Percentiles rank a stretch among this genome's conserved stretches.
Conservation (phyloP, 202 grass and related monocot genomes). For the Panicum hallii region DNA sequence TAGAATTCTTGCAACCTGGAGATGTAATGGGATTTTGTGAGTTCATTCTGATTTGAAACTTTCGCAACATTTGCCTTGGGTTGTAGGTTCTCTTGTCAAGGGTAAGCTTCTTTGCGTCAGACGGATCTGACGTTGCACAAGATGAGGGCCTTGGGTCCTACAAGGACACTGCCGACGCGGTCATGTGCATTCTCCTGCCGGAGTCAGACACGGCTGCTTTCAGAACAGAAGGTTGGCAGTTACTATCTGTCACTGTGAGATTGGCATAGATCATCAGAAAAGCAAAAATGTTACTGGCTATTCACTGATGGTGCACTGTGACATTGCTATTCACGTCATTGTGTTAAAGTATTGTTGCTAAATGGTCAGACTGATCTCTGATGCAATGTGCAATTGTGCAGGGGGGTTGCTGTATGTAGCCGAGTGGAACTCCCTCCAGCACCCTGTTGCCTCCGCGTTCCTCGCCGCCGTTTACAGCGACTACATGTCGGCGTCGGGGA, state of each 20-base stretch:
- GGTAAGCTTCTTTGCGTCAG: constrained; percentile 52
- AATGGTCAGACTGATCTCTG: background rate
- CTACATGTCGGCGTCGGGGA: constrained; percentile 65
- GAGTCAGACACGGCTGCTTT: constrained; percentile 54
- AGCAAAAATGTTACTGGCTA: background rate
- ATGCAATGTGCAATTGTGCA: constrained; percentile 33
- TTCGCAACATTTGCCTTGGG: background rate
- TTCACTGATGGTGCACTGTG: too few relatives aligned
- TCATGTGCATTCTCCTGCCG: constrained; percentile 72
- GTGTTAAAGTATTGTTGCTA: background rate
- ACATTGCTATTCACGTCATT: too few relatives aligned
- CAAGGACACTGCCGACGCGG: constrained; percentile 63
- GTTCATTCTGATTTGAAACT: background rate
- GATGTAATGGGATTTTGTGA: background rate
- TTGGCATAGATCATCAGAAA: background rate
- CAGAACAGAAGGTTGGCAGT: constrained; percentile 51
- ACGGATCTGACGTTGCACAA: constrained; percentile 37
- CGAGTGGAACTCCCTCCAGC: constrained; percentile 77
- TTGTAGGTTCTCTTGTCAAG: constrained; percentile 65
- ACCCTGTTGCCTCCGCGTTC: constrained; percentile 71
- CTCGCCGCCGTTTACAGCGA: constrained; percentile 69
- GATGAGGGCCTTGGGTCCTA: constrained; percentile 40
- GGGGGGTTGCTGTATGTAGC: constrained; percentile 71
- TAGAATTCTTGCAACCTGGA: too few relatives aligned
- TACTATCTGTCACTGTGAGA: background rate